Evolutionary conservation across 2,329 filamentous ascomycete species (phyloP).

Genomic region (Simplicillium aogashimaense): DNA sequence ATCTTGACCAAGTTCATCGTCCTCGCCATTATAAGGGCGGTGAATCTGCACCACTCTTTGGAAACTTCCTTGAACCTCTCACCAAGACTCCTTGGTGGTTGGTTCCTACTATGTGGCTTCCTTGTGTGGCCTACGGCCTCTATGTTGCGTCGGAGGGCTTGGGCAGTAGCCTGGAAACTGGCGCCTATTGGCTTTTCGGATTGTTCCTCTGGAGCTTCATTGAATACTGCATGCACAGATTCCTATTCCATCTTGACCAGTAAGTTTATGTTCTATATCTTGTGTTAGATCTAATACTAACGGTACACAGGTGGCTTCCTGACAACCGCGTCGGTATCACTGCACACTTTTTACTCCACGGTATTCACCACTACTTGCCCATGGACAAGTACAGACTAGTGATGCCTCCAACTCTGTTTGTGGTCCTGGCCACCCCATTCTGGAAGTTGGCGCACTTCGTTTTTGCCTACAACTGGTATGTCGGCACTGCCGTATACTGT

Average conservation of each 20-base stretch:
- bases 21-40: slow-evolving; percentile 94
- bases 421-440: slow-evolving; percentile 77
- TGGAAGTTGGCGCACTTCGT: slow-evolving; percentile 80
- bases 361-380: slow-evolving; percentile 96
- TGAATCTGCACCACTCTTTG: slow-evolving; percentile 84
- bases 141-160: slow-evolving; percentile 55
- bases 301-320: slow-evolving; percentile 59
- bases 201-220: slow-evolving; percentile 78
- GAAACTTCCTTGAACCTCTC: slow-evolving; percentile 97
- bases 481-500: slow-evolving; percentile 68
- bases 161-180: slow-evolving; percentile 32
- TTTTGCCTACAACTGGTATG: slow-evolving; percentile 78
- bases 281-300: slow-evolving; percentile 17
- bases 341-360: slow-evolving; percentile 86
- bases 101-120: slow-evolving; percentile 75
- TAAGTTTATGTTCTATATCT: slow-evolving; percentile 35
- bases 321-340: slow-evolving; percentile 85
- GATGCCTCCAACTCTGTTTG: slow-evolving; percentile 87
- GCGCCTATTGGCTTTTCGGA: slow-evolving; percentile 59
- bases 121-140: slow-evolving; percentile 65
- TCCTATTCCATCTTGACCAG: slow-evolving; percentile 88
- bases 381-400: slow-evolving; percentile 97
- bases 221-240: slow-evolving; percentile 83
- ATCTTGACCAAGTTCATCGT: slow-evolving; percentile 90
- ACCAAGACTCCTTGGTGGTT: slow-evolving; percentile 93